Evolutionary conservation across 2,329 filamentous ascomycete genomes (phyloP), one percentile per base, ranked within the genome.

Genomic region (Cryphonectria radicalis): DNA sequence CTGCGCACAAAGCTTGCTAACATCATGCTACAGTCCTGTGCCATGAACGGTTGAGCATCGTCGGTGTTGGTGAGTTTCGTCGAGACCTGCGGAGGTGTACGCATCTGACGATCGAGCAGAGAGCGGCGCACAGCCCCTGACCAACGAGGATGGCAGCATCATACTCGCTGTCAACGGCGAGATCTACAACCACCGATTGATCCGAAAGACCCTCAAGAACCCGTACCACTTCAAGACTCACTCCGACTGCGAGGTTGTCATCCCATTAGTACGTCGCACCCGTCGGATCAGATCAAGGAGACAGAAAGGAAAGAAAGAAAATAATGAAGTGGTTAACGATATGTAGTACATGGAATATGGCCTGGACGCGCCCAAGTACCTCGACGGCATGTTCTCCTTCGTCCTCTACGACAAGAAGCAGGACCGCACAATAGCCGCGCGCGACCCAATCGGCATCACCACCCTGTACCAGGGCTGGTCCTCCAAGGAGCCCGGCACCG

Each of bases 351-450:
- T 94, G 85, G 91, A 98, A 83, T 89, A 97, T 88, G 96, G 91
- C 78, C 87, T 97, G 76, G 94, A 98, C 79, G 94, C 95, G 71
- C 95, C 96, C 74, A 96, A 95, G 83, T 87, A 94, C 83, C 90
- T 99, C 76, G 96, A 99, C 81, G 96, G 96, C 85, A 99, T 99
- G 96, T 99, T 99, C 89, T 98, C 95, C 22, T 99, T 97, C 85
- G 95, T 99, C 70, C 89, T 99, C 68, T 97, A 97, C 84, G 96
- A 99, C 86, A 97, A 97, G 89, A 91, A 90, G 76, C 90, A 94
- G 82, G 93, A 99, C 86, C 92, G 96, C 76, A 93, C 94, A 74
- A 90, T 99, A 79, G 96, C 96, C 71, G 96, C 96, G 70, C 91
- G 96, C 80, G 96, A 99, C 82, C 96, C 96, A 50, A 98, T 99